These are phyloP conservation scores for Penicillium sp. DNA, from an alignment of 2,329 filamentous ascomycete species.

Conservation along the genomic window DNA sequence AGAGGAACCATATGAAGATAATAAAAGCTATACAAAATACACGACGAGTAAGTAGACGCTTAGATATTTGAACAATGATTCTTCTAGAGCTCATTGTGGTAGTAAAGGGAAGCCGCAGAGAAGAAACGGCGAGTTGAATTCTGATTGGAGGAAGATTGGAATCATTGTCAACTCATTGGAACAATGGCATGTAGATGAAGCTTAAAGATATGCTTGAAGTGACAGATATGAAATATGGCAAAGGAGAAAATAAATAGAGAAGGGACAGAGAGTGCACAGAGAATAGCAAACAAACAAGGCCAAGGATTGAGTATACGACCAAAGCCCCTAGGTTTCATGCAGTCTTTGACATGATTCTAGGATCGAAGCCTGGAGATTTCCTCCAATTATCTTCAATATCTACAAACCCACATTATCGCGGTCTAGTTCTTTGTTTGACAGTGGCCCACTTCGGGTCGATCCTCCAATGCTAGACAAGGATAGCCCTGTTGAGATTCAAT, in stretches of 20 bases:
- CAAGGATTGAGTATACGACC: background rate
- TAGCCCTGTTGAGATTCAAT: constrained; percentile 23
- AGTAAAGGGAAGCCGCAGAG: background rate
- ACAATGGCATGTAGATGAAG: background rate
- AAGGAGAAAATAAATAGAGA: background rate
- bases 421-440: background rate
- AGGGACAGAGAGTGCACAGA: background rate
- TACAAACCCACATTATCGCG: background rate
- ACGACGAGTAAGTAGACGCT: background rate
- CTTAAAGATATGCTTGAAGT: background rate
- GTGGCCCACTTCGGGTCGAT: background rate
- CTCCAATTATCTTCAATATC: background rate
- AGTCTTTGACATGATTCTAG: background rate
- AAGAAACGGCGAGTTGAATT: background rate
- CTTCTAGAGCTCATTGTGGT: background rate
- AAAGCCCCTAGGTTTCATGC: background rate
- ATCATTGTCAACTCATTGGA: background rate
- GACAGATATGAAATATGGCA: background rate
- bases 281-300: background rate
- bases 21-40: constrained; percentile 32
- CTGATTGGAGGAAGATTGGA: background rate
- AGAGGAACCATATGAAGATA: background rate
- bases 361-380: background rate
- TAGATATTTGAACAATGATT: background rate
- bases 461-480: background rate